Evolutionary conservation across 2,329 filamentous ascomycete genomes (phyloP).

Genomic region (Phialophora verrucosa): DNA sequence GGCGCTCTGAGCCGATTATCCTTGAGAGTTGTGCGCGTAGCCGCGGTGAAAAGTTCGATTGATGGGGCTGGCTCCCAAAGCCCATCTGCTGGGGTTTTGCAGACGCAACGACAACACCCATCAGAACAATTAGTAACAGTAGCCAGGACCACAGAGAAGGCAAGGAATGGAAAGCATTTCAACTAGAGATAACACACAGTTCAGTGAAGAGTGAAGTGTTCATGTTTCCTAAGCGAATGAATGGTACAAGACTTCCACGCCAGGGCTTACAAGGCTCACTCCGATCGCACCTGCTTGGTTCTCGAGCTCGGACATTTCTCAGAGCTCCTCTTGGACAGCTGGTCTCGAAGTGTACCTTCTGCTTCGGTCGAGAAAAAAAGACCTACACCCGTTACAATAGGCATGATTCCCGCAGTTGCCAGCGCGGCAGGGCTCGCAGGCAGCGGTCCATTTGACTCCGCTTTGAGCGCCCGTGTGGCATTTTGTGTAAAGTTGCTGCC

Average conservation of each 20-base stretch:
- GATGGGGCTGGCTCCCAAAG: neutral
- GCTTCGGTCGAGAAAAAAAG: neutral
- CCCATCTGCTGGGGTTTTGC: neutral
- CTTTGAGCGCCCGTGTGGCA: conserved; percentile 6
- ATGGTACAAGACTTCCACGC: neutral
- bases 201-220: conserved; percentile 13
- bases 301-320: neutral
- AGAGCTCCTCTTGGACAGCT: neutral
- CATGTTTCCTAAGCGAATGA: neutral
- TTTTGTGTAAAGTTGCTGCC: conserved; percentile 1
- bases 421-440: conserved; percentile 4
- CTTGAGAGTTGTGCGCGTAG: no score
- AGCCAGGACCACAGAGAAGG: neutral
- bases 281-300: neutral
- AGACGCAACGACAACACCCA: neutral
- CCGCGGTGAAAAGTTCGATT: neutral
- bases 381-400: conserved; percentile 13
- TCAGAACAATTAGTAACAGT: neutral
- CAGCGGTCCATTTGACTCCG: conserved; percentile 7
- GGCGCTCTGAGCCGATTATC: no score
- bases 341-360: conserved; percentile 1
- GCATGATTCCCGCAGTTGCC: conserved; percentile 15
- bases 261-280: neutral
- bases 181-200: neutral
- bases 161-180: neutral